Evolutionary conservation across 176 grass and related monocot species (phyloP).

Genomic region (Zizania latifolia): DNA sequence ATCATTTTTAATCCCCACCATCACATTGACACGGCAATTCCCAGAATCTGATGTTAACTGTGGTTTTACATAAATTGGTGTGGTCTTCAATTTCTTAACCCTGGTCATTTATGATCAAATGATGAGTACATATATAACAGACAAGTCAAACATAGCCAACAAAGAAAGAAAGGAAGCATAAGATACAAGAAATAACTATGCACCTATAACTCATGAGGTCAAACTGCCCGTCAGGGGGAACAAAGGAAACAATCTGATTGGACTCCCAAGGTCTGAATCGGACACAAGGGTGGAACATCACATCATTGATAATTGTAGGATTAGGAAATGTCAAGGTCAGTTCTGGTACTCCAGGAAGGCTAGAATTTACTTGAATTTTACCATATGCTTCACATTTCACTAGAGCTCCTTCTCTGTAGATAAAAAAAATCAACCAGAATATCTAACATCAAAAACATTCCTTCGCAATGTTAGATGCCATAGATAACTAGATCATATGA

Average conservation of each 20-base stretch:
- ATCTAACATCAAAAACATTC: background rate
- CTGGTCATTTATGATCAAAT: constrained; percentile 30
- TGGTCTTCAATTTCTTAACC: constrained; percentile 84
- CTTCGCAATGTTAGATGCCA: background rate
- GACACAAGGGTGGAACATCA: constrained; percentile 86
- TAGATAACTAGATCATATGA: background rate
- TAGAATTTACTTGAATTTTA: constrained; percentile 83
- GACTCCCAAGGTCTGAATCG: constrained; percentile 87
- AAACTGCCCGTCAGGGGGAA: constrained; percentile 83
- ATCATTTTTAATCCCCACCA: constrained; percentile 83
- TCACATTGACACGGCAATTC: constrained; percentile 75
- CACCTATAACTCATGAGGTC: constrained; percentile 96
- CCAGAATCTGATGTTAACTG: constrained; percentile 83
- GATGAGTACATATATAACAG: constrained; percentile 3
- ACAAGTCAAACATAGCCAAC: background rate
- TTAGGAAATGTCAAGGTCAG: constrained; percentile 87
- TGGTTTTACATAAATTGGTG: constrained; percentile 82
- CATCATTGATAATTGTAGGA: constrained; percentile 63
- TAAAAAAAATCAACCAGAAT: constrained; percentile 6
- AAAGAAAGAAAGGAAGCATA: background rate
- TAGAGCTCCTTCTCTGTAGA: constrained; percentile 57
- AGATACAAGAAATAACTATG: background rate
- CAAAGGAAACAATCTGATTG: constrained; percentile 70
- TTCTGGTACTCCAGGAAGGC: constrained; percentile 82
- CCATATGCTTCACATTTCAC: constrained; percentile 84